Base-by-base conservation (phyloP, 768 basidiomycete genomes). In the Dioszegia hungarica region DNA sequence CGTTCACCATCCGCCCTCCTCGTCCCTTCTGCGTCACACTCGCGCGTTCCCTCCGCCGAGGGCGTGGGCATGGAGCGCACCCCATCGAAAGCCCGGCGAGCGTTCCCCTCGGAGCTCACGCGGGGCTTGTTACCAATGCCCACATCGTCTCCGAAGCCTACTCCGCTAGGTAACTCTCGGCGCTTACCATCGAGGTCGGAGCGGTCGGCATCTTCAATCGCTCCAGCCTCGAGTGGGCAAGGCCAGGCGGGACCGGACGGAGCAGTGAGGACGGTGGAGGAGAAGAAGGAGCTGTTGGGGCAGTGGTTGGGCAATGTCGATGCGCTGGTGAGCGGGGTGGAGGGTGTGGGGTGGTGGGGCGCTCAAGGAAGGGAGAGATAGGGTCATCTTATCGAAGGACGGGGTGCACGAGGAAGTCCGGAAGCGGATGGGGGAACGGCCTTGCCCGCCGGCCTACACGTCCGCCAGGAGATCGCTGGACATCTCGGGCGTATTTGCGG, bases 221-320 rank as follows among this genome's bases (percentile, higher is more conserved):
- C 22, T 22, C 9, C 20, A 8, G 11, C 11, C 33, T 12, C 38
- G 40, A 38, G 33, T 49, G 52, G 37, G 11, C 15, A 27, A 39
- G 27, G 38, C 38, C 20, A 39, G 24, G 39, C 41, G 37, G 54
- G 36, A 24, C 20, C 56, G 62, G 37, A 54, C 29, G 31, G 37
- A 19, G 33, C 29, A 12, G 59, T 65, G 17, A 56, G 54, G 29
- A 61, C 56, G 5, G 70, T 72, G 1, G 63, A 69, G 36, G 67
- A 72, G 48, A 72, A 72, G 59, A 72, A 72, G 55, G 60, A 62
- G 34, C 37, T 72, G 60, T 68, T 94, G 56, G 86, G 87, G 0
- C 85, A 82, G 41, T 86, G 91, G 84, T 75, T 94, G 40, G 90
- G 89, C 3, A 93, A 94, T 72, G 91, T 94, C 2, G 91, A 93